Base-by-base conservation (phyloP, 495 filamentous ascomycete species). In the Hypoxylon rickii region DNA sequence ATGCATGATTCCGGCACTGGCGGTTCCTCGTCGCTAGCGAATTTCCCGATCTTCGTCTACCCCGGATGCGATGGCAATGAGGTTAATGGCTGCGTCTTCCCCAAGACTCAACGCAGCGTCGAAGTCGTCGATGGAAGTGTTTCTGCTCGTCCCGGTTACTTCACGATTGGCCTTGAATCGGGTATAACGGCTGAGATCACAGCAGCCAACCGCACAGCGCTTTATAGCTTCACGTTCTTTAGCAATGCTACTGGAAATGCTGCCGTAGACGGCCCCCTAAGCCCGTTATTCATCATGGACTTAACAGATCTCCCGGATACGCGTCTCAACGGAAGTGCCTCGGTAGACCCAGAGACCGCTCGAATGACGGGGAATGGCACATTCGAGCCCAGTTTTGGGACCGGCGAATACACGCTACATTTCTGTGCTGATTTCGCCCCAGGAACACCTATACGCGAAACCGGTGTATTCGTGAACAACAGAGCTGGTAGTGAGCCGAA, bases 1-100 rank as follows among this genome's bases (percentile, higher is more conserved):
- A 81, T 83, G 73, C 86, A 89, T 66, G 86, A 88, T 58, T 82
- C 78, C 26, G 86, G 86, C 3, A 87, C 84, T 18, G 86, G 86
- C 13, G 84, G 84, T 3, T 69, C 78, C 5, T 76, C 84, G 11
- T 85, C 82, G 3, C 67, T 89, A 43, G 86, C 83, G 31, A 86
- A 87, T 62, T 89, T 89, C 52, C 83, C 86, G 3, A 73, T 89
- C 0, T 89, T 89, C 51, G 75, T 82, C 1, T 78, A 85, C 41
- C 77, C 83, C 10, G 66, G 76, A 3, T 89, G 86, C 56, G 73
- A 77, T 0, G 75, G 77, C n/a, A 78, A 88, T 51, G 73, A 81
- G 13, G 48, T 87, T 34, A 72, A 84, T 51, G 72, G 75, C 29
- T 89, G 86, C 65, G 70, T 74, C 19, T 88, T 82, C 69, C 77